These are phyloP conservation scores for Mortierella claussenii DNA, from an alignment of 192 early-diverging fungal species.

Conservation along the genomic window DNA sequence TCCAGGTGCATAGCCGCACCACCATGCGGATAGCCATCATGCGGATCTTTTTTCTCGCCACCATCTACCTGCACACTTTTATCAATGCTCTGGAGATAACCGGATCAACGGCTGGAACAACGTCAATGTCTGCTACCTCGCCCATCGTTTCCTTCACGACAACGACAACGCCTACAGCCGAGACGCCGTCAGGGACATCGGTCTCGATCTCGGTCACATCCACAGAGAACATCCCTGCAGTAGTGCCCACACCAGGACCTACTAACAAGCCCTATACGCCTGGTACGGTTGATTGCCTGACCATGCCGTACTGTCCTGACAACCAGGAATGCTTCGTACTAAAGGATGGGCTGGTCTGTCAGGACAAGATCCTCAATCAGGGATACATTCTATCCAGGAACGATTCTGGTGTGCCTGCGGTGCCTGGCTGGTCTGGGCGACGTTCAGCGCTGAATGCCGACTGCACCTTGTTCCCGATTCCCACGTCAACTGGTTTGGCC, in stretches of 20 bases:
- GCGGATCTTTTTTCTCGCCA: conserved; percentile 4
- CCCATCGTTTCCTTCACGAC: neutral
- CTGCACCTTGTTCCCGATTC: conserved; percentile 35
- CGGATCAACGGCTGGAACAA: too few relatives aligned
- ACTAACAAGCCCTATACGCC: conserved; percentile 21
- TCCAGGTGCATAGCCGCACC: neutral
- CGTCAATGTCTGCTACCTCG: neutral
- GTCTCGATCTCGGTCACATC: neutral
- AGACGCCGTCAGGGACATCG: neutral
- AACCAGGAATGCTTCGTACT: conserved; percentile 44
- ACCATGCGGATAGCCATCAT: conserved; percentile 16
- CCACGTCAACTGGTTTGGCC: conserved; percentile 31
- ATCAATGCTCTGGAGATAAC: conserved; percentile 8
- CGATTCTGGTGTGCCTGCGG: conserved; percentile 24
- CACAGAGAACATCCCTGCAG: too few relatives aligned
- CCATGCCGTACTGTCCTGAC: conserved; percentile 1
- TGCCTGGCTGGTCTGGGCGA: conserved; percentile 34
- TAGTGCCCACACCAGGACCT: conserved; percentile 13
- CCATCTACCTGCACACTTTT: neutral
- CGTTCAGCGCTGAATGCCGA: conserved; percentile 18
- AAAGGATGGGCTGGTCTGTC: conserved; percentile 34
- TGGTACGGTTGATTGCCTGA: conserved; percentile 31
- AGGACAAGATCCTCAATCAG: conserved; percentile 26
- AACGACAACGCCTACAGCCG: neutral
- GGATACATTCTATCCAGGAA: conserved; percentile 43